Evolutionary conservation across 352 stramenopile species (phyloP).

Genomic region (Hyaloperonospora arabidopsidis): DNA sequence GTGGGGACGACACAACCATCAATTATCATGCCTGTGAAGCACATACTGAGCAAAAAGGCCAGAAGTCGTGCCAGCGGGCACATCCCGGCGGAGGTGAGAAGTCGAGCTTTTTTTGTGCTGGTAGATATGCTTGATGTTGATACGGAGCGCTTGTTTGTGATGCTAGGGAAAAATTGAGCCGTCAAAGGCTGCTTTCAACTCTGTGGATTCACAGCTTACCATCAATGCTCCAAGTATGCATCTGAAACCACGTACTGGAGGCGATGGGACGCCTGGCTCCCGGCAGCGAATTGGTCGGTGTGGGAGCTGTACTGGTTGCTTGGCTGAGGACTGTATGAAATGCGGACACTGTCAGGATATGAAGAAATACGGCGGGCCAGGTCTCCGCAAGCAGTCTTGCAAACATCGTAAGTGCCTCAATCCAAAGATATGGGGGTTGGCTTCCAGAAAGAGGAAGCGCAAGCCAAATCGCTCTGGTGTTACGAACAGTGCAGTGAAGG

Average conservation of each 20-base stretch:
- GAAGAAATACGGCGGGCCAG: slow-evolving; percentile 85
- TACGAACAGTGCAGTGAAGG: slow-evolving; percentile 25
- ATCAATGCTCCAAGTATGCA: slow-evolving; percentile 17
- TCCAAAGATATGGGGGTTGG: slow-evolving; percentile 49
- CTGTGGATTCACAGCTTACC: slow-evolving; percentile 17
- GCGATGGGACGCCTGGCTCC: slow-evolving; percentile 28
- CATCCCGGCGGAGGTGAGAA: slow-evolving; percentile 24
- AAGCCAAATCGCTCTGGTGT: slow-evolving; percentile 22
- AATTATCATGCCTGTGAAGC: slow-evolving; percentile 24
- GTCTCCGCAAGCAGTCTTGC: slow-evolving; percentile 82
- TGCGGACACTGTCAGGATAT: slow-evolving; percentile 85
- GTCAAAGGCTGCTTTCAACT: slow-evolving; percentile 2
- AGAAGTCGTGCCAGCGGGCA: slow-evolving; percentile 14
- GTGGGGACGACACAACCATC: slow-evolving; percentile 22
- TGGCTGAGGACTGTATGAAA: slow-evolving; percentile 78
- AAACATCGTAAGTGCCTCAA: slow-evolving; percentile 81
- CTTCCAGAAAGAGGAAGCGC: slow-evolving; percentile 37
- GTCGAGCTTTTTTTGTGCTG: neutral
- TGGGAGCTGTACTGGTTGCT: slow-evolving; percentile 67
- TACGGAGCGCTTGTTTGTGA: slow-evolving; percentile 6
- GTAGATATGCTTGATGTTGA: slow-evolving; percentile 3
- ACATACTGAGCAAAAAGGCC: slow-evolving; percentile 19
- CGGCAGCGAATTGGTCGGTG: slow-evolving; percentile 72
- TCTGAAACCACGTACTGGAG: slow-evolving; percentile 32
- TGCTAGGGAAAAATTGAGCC: slow-evolving; percentile 17